Evolutionary conservation across 495 filamentous ascomycete genomes (phyloP).

Genomic region (Talaromyces adpressus): DNA sequence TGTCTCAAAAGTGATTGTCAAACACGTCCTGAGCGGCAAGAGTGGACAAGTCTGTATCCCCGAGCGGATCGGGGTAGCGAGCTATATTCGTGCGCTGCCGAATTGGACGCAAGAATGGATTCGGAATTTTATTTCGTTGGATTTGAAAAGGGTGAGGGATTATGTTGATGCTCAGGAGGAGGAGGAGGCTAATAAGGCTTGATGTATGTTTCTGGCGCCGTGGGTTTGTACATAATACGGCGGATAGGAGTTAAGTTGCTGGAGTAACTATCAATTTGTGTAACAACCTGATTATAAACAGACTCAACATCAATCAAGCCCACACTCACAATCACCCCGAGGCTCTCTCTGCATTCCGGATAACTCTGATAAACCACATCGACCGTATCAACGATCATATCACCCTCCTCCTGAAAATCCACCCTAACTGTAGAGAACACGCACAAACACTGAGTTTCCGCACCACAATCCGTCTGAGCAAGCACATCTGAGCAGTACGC

Average conservation of each 20-base stretch:
- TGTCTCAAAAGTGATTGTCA: slow-evolving; percentile 31
- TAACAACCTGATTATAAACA: background rate
- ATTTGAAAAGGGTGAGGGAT: slow-evolving; percentile 16
- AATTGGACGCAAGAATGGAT: slow-evolving; percentile 33
- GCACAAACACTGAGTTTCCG: too few species aligned
- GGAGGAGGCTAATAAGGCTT: background rate
- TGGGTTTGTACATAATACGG: background rate
- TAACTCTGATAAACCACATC: too few species aligned
- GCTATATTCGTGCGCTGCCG: slow-evolving; percentile 30
- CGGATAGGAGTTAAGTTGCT: background rate
- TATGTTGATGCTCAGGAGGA: slow-evolving; percentile 1
- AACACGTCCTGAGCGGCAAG: slow-evolving; percentile 34
- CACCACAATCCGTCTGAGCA: too few species aligned
- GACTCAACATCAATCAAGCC: background rate
- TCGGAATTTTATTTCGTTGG: slow-evolving; percentile 21
- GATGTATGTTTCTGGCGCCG: background rate
- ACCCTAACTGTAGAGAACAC: too few species aligned
- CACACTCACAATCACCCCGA: too few species aligned
- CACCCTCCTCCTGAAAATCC: too few species aligned
- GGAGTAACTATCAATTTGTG: too few species aligned
- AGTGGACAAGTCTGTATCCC: slow-evolving; percentile 38
- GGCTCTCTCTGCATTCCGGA: too few species aligned
- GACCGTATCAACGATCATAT: too few species aligned
- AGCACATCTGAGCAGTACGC: too few species aligned
- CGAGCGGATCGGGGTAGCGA: slow-evolving; percentile 12